phyloP scores from a whole-genome alignment of 352 stramenopile genomes.

The Phytophthora tubulina region DNA sequence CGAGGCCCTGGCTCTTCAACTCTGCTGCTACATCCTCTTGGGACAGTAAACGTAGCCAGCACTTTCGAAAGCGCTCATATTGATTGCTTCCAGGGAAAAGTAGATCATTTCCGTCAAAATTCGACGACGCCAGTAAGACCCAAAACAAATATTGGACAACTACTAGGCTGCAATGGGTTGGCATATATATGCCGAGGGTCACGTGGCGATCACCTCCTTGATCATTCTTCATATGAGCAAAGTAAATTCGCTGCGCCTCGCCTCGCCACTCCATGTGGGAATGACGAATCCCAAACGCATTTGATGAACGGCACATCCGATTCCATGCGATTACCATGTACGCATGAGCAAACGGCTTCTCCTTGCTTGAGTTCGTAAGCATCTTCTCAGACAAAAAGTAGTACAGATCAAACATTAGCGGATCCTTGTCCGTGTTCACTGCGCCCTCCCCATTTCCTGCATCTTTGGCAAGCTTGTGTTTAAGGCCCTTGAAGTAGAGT shows the following conservation, averaged over 20 bases:
- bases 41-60: constrained; percentile 2
- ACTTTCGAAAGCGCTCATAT: constrained; percentile 16
- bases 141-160: background rate
- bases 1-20: constrained; percentile 1
- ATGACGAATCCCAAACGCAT: constrained; percentile 6
- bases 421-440: background rate
- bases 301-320: constrained; percentile 16
- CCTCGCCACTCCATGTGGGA: constrained; percentile 35
- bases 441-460: background rate
- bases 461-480: background rate
- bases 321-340: background rate
- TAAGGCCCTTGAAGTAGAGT: background rate
- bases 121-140: background rate
- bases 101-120: constrained; percentile 7
- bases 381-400: background rate
- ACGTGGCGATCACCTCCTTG: constrained; percentile 16
- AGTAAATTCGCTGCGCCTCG: constrained; percentile 38
- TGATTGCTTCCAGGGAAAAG: constrained; percentile 17
- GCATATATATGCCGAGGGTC: background rate
- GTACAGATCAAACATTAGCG: background rate
- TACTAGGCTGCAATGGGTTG: background rate
- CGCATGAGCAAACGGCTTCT: background rate
- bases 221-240: constrained; percentile 47
- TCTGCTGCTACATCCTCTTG: constrained; percentile 9
- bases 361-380: background rate